Evolutionary conservation across 768 basidiomycete species (phyloP).

Genomic region (Tremella fuciformis): DNA sequence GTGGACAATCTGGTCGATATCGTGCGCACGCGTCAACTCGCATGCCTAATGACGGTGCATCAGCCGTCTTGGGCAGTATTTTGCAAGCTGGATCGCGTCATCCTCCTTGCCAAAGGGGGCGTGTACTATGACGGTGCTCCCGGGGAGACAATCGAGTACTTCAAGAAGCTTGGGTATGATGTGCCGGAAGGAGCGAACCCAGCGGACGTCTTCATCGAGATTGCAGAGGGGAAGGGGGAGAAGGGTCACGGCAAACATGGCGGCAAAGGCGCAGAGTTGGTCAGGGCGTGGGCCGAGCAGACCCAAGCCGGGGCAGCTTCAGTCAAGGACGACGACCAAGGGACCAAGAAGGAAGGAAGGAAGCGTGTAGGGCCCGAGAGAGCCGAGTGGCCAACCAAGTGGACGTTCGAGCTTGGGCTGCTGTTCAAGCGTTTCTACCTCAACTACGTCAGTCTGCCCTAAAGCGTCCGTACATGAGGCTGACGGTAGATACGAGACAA

Average conservation of each 20-base stretch:
- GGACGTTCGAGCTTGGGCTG: conserved; percentile 3
- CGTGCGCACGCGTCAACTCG: conserved; percentile 54
- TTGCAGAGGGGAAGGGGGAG: conserved; percentile 12
- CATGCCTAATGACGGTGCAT: conserved; percentile 53
- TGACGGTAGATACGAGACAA: conserved; percentile 7
- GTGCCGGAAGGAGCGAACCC: conserved; percentile 22
- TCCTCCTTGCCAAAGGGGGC: conserved; percentile 67
- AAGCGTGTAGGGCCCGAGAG: not conserved
- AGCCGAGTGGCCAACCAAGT: conserved; percentile 4
- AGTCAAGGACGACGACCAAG: not conserved
- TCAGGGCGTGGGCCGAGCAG: not conserved
- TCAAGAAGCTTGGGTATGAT: conserved; percentile 14
- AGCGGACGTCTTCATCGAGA: conserved; percentile 20
- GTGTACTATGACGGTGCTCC: conserved; percentile 75
- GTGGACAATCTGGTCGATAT: conserved; percentile 56
- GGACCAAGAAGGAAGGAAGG: not conserved
- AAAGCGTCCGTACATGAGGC: not conserved
- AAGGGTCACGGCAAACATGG: conserved; percentile 6
- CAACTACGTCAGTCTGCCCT: not conserved
- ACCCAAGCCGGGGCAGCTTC: not conserved
- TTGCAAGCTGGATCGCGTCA: conserved; percentile 68
- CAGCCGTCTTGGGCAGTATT: conserved; percentile 72
- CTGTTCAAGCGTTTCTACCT: conserved; percentile 1
- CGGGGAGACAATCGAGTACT: conserved; percentile 15
- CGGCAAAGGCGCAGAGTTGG: not conserved